A percentile compares a stretch with the other conserved stretches of the same genome.
Conservation (phyloP, 257 asterid genomes). For the Avicennia marina region DNA sequence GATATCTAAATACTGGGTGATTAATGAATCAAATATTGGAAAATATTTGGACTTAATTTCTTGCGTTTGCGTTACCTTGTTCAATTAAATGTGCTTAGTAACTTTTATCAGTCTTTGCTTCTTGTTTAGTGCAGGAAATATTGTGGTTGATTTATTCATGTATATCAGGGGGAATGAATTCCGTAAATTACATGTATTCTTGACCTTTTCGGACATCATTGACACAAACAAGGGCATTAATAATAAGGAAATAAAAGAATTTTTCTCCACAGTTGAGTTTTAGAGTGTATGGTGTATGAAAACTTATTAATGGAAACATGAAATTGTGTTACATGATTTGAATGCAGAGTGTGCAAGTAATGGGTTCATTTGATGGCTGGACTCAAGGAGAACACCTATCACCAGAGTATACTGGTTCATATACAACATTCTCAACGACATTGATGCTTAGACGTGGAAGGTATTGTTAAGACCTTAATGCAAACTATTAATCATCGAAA, state of each 20-base stretch:
- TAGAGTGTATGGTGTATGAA: background rate
- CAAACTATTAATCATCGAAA: background rate
- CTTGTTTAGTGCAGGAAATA: background rate
- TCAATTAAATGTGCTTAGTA: background rate
- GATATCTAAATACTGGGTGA: too few species aligned
- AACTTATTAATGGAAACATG: background rate
- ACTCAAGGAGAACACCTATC: constrained; percentile 78
- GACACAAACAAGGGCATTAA: background rate
- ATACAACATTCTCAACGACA: constrained; percentile 64
- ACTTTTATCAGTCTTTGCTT: background rate
- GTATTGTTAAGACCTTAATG: constrained; percentile 27
- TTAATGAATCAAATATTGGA: too few species aligned
- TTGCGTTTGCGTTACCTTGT: too few species aligned
- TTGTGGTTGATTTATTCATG: background rate
- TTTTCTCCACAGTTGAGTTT: background rate
- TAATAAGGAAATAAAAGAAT: background rate
- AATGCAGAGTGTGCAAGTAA: constrained; percentile 81
- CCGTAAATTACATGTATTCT: background rate
- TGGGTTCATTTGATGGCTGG: constrained; percentile 98
- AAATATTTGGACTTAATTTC: too few species aligned
- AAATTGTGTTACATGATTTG: constrained; percentile 6
- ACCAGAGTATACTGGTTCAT: constrained; percentile 68
- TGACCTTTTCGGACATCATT: background rate
- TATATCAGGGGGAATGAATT: background rate
- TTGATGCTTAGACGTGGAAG: constrained; percentile 88